Evolutionary conservation across 2,329 filamentous ascomycete genomes (phyloP).

Genomic region (Didymella keratinophila): DNA sequence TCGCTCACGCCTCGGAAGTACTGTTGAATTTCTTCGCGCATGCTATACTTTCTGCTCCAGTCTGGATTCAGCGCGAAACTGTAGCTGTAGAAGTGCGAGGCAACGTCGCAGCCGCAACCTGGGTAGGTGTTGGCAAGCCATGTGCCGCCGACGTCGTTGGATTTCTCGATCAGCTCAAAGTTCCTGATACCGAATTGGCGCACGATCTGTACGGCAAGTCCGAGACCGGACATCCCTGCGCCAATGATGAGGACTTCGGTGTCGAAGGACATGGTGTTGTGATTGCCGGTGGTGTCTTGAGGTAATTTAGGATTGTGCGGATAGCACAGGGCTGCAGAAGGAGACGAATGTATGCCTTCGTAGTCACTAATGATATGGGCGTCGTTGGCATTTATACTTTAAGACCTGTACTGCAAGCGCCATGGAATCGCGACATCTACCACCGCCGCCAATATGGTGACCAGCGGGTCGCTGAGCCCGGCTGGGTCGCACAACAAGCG

Average conservation of each 20-base stretch:
- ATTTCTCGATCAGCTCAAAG: slow-evolving; percentile 57
- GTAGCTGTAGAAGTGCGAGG: slow-evolving; percentile 67
- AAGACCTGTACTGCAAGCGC: not conserved
- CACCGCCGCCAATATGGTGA: not conserved
- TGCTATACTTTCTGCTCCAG: slow-evolving; percentile 66
- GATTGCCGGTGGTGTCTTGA: not conserved
- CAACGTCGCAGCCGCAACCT: slow-evolving; percentile 49
- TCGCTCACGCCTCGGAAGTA: slow-evolving; percentile 58
- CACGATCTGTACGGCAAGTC: slow-evolving; percentile 57
- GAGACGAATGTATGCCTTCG: not conserved
- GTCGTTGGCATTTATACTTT: slow-evolving; percentile 3
- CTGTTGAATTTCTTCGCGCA: slow-evolving; percentile 62
- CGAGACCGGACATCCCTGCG: slow-evolving; percentile 59
- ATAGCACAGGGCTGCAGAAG: not conserved
- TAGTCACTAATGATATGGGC: not conserved
- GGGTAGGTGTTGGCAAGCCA: slow-evolving; percentile 47
- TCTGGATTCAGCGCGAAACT: slow-evolving; percentile 66
- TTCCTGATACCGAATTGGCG: slow-evolving; percentile 49
- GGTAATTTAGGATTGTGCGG: not conserved
- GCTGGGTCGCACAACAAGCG: slow-evolving; percentile 7
- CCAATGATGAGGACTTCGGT: slow-evolving; percentile 60
- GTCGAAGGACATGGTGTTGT: slow-evolving; percentile 46
- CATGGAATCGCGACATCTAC: slow-evolving; percentile 1
- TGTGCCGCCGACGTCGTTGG: slow-evolving; percentile 48
- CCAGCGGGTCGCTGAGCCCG: not conserved